A percentile compares a stretch with the other conserved stretches of the same genome.
phyloP scores from a whole-genome alignment of 108 stramenopile genomes.

The Fragilaria crotonensis region DNA sequence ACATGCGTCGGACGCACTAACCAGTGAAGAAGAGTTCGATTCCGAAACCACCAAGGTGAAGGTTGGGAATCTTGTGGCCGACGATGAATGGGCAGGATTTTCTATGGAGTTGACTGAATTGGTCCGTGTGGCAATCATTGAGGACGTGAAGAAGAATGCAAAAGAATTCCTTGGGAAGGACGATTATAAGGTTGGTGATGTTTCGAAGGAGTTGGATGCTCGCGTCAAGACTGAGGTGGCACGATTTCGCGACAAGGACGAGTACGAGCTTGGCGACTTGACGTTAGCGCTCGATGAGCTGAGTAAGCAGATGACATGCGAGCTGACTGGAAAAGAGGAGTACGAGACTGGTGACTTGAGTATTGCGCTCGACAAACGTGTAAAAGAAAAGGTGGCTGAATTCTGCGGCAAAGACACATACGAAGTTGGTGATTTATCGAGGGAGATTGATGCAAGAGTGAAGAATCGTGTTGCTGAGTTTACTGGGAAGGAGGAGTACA shows the following conservation, averaged over 20 bases:
- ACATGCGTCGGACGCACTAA: not conserved
- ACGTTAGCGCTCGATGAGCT: slow-evolving; percentile 43
- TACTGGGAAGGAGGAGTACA: slow-evolving; percentile 61
- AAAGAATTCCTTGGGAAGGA: slow-evolving; percentile 79
- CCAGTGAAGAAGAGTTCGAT: slow-evolving; percentile 1
- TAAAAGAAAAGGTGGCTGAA: slow-evolving; percentile 44
- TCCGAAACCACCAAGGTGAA: not conserved
- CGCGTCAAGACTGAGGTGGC: slow-evolving; percentile 73
- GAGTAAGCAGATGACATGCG: slow-evolving; percentile 40
- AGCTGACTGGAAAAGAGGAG: slow-evolving; percentile 69
- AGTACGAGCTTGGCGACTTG: slow-evolving; percentile 68
- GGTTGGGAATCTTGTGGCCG: slow-evolving; percentile 53
- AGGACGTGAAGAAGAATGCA: slow-evolving; percentile 75
- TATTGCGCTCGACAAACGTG: slow-evolving; percentile 49
- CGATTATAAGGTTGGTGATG: slow-evolving; percentile 52
- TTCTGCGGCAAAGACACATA: slow-evolving; percentile 70
- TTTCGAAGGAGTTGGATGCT: slow-evolving; percentile 68
- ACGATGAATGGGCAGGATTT: slow-evolving; percentile 76
- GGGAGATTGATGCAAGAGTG: slow-evolving; percentile 54
- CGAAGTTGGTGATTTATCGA: slow-evolving; percentile 64
- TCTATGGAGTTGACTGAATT: slow-evolving; percentile 77
- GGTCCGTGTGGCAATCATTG: slow-evolving; percentile 58
- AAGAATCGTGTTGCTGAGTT: slow-evolving; percentile 53
- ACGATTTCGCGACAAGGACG: slow-evolving; percentile 35
- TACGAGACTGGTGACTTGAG: slow-evolving; percentile 77